Conservation (phyloP, 164 flowering plant species). For the Dillenia turbinata region DNA sequence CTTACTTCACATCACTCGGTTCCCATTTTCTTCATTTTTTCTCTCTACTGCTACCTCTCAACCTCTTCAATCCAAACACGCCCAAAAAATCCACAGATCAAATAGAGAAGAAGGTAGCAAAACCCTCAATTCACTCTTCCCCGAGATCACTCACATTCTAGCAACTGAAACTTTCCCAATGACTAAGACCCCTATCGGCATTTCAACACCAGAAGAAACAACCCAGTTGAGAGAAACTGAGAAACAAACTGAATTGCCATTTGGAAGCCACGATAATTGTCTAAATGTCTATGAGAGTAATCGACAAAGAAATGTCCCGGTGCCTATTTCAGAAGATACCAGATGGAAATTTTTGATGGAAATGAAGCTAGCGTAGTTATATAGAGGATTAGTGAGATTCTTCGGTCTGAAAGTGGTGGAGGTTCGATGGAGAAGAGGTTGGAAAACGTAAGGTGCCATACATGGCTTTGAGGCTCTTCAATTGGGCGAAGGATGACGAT, state of each 20-base stretch:
- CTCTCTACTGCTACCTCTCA: conserved; percentile 12
- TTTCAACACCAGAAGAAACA: conserved; percentile 12
- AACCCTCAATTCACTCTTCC: conserved; percentile 30
- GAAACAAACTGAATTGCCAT: not conserved
- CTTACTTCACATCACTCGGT: not conserved
- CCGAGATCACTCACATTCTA: conserved; percentile 49
- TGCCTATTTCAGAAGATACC: conserved; percentile 12
- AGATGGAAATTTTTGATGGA: conserved; percentile 9
- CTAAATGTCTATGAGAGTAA: conserved; percentile 28
- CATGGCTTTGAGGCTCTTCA: conserved; percentile 63
- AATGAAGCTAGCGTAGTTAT: conserved; percentile 60
- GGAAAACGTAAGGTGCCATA: conserved; percentile 51
- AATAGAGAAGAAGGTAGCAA: conserved; percentile 12
- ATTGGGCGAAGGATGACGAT: conserved; percentile 52
- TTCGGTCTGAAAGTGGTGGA: conserved; percentile 31
- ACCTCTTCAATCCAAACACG: not conserved
- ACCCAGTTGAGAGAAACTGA: not conserved
- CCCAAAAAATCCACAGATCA: conserved; percentile 4
- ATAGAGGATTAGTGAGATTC: conserved; percentile 50
- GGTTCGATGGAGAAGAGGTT: conserved; percentile 56
- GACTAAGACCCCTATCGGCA: conserved; percentile 17
- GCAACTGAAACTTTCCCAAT: conserved; percentile 28
- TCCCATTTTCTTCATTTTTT: conserved; percentile 1
- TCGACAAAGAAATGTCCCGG: conserved; percentile 8
- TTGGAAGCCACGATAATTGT: conserved; percentile 44